Percentiles rank a stretch among this genome's conserved stretches.
These are phyloP conservation scores for Xylariaceae sp. DNA, from an alignment of 2,329 filamentous ascomycete genomes.

Conservation along the genomic window DNA sequence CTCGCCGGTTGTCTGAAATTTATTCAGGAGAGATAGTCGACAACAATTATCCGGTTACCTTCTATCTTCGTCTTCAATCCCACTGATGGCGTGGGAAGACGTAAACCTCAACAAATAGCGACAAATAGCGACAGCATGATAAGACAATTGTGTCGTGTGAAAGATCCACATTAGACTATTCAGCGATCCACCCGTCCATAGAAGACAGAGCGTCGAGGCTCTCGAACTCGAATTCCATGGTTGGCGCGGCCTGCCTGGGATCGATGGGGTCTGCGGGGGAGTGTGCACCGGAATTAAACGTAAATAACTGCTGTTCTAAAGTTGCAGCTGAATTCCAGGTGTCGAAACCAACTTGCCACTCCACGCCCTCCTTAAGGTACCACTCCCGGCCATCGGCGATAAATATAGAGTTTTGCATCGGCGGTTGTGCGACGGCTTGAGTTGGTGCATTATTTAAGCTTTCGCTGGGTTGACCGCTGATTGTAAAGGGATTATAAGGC, in stretches of 20 bases:
- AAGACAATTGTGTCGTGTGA: background rate
- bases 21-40: background rate
- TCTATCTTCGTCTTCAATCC: background rate
- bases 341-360: constrained; percentile 56
- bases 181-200: constrained; percentile 31
- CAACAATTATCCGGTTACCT: background rate
- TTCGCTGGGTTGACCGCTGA: constrained; percentile 18
- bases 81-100: background rate
- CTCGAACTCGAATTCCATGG: constrained; percentile 31
- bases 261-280: constrained; percentile 10
- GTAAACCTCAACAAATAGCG: background rate
- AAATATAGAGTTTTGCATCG: constrained; percentile 34
- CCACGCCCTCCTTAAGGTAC: constrained; percentile 54
- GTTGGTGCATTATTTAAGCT: constrained; percentile 14
- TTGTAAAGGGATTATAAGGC: constrained; percentile 26
- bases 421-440: constrained; percentile 25
- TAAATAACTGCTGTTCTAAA: constrained; percentile 32
- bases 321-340: constrained; percentile 42
- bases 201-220: constrained; percentile 28
- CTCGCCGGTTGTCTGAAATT: background rate
- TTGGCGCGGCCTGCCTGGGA: constrained; percentile 20
- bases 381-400: constrained; percentile 52
- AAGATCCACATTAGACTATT: constrained; percentile 14
- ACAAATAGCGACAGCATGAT: background rate
- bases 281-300: constrained; percentile 28